A percentile compares a stretch with the other conserved stretches of the same genome.
Conservation (phyloP, 805 yeast species). For the Wickerhamiella cacticola region DNA sequence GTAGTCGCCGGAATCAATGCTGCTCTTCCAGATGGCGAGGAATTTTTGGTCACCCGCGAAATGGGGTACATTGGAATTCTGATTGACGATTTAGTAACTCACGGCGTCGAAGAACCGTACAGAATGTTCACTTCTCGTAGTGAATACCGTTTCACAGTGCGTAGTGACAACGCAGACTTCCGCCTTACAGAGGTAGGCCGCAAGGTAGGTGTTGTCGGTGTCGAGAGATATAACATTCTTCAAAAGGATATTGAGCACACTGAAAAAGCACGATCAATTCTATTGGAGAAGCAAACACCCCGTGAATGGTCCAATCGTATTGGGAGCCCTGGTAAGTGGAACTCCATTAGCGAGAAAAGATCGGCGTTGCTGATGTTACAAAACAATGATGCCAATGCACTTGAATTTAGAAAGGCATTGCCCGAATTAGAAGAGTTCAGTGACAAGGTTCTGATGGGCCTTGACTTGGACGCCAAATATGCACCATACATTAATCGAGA, state of each 20-base stretch:
- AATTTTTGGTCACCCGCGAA: slow-evolving; percentile 51
- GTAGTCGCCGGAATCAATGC: slow-evolving; percentile 93
- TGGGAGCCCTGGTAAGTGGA: slow-evolving; percentile 29
- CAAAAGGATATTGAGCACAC: slow-evolving; percentile 35
- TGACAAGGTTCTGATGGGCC: slow-evolving; percentile 43
- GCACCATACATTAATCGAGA: slow-evolving; percentile 71
- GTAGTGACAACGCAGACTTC: slow-evolving; percentile 90
- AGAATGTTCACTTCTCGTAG: slow-evolving; percentile 96
- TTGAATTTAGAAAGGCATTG: slow-evolving; percentile 30
- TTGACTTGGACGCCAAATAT: slow-evolving; percentile 72
- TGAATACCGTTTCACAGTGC: slow-evolving; percentile 77
- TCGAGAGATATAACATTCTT: slow-evolving; percentile 43
- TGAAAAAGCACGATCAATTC: slow-evolving; percentile 34
- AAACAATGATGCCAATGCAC: slow-evolving; percentile 59
- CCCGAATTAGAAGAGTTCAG: slow-evolving; percentile 31
- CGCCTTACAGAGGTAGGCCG: slow-evolving; percentile 65
- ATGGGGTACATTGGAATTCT: slow-evolving; percentile 89
- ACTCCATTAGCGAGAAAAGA: slow-evolving; percentile 43
- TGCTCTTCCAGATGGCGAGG: slow-evolving; percentile 43
- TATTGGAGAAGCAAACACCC: slow-evolving; percentile 42
- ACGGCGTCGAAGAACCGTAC: slow-evolving; percentile 95
- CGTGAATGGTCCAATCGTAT: slow-evolving; percentile 48
- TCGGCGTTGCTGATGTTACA: slow-evolving; percentile 22
- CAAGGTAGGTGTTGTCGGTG: slow-evolving; percentile 52
- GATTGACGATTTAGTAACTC: slow-evolving; percentile 85